Base-by-base conservation (phyloP, 139 green algal genomes). In the Mesotaenium endlicherianum region DNA sequence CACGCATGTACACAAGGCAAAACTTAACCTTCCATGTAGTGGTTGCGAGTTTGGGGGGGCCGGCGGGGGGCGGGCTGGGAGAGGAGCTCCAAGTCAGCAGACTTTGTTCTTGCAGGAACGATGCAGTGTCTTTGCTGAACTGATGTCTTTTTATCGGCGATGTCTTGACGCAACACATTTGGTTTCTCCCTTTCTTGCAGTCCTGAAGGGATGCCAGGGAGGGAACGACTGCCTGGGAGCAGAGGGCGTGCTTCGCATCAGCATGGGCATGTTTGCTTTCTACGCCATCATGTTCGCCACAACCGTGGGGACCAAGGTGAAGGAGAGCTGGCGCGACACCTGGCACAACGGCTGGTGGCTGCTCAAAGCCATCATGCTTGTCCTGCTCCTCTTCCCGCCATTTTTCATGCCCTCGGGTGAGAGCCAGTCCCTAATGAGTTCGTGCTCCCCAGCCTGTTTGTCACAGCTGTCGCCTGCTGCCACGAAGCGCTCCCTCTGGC, bases 331-430 rank as follows among this genome's bases (percentile, higher is more conserved):
- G 8, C 14, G 75, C 34, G 75, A 87, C 36, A 30, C 31, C 5
- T 87, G 81, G 81, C 74, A 87, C 59, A 69, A 47, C 1, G 44
- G 72, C 3, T 87, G 55, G 53, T 87, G 81, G 81, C 81, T 75
- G 6, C 40, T 75, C 50, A 87, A 87, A 31, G n/a, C 86, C 4
- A 34, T 83, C 39, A 11, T 75, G 20, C 76, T 47, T 49, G 26
- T 87, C 20, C 26, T 75, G 20, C 75, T 87, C 36, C 57, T 75
- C n/a, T 76, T 87, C 3, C 20, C 86, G 14, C 67, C 59, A 26
- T 87, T 84, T 34, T 57, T 72, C 59, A 78, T 84, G n/a, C 77
- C 77, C 14, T 84, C 69, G 14, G 58, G 77, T 82, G 50, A 38
- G 75, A 26, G 50, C n/a, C n/a, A n/a, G n/a, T n/a, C n/a, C n/a